Conservation (phyloP, 495 filamentous ascomycete genomes). For the Penicillium odoratum region DNA sequence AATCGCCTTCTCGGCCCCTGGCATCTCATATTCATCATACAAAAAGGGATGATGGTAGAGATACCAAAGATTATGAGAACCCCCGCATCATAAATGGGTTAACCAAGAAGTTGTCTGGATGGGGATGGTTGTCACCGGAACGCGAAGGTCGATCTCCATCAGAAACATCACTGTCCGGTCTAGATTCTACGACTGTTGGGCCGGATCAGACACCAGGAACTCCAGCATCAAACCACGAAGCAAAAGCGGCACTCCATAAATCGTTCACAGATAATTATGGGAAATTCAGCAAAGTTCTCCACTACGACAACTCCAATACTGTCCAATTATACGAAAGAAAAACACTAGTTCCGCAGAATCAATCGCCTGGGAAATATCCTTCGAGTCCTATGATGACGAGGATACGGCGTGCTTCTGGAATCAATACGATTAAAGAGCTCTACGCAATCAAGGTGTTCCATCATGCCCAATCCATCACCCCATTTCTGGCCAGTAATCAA, state of each 20-base stretch:
- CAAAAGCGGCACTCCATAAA: not conserved
- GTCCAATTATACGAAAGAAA: slow-evolving; percentile 16
- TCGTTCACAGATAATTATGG: not conserved
- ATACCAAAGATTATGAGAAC: not conserved
- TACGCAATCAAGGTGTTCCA: not conserved
- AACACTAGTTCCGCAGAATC: not conserved
- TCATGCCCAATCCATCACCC: not conserved
- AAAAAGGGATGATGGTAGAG: slow-evolving; percentile 7
- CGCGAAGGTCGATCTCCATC: not conserved
- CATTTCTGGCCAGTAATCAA: not conserved
- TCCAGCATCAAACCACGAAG: not conserved
- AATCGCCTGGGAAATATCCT: not conserved
- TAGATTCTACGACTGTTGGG: not conserved
- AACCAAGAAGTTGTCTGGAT: not conserved
- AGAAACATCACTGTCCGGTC: not conserved
- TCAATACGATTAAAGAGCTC: not conserved
- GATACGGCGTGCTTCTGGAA: not conserved
- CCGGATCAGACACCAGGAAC: not conserved
- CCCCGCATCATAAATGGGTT: slow-evolving; percentile 6
- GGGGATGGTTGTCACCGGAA: slow-evolving; percentile 9
- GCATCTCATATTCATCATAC: slow-evolving; percentile 7
- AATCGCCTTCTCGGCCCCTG: not conserved
- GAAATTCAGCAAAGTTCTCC: slow-evolving; percentile 5
- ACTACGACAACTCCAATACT: slow-evolving; percentile 13
- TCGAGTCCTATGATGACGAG: not conserved